Conservation (phyloP, 208 protist genomes). For the Tritrichomonas musculus region DNA sequence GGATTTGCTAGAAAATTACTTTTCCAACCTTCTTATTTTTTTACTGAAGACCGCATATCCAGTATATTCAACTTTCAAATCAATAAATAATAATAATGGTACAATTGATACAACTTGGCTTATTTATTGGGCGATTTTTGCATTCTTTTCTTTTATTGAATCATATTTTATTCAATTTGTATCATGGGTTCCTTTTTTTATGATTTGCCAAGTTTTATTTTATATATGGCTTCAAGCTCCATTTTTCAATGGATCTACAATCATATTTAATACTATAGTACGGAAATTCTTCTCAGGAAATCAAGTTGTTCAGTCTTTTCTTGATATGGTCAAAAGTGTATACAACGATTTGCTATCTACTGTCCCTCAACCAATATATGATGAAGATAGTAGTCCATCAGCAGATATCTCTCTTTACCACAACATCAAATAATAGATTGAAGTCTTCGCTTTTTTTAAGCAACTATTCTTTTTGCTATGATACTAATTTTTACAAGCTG, state of each 20-base stretch:
- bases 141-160: not conserved
- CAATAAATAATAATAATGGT: not conserved
- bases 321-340: too few relatives aligned
- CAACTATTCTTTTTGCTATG: too few relatives aligned
- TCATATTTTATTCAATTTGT: not conserved
- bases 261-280: not conserved
- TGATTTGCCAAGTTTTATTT: not conserved
- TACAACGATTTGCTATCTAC: too few relatives aligned
- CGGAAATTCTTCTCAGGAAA: too few relatives aligned
- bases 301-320: too few relatives aligned
- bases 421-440: too few relatives aligned
- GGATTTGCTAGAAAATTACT: too few relatives aligned
- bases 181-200: not conserved
- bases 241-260: not conserved
- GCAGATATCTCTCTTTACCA: too few relatives aligned
- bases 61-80: not conserved
- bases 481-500: too few relatives aligned
- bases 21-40: not conserved
- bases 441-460: too few relatives aligned
- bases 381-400: too few relatives aligned
- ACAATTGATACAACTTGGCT: not conserved
- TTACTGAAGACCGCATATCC: not conserved
- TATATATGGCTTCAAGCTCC: slow-evolving; percentile 4
- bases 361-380: too few relatives aligned
- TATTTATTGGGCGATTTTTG: not conserved